Evolutionary conservation across 495 filamentous ascomycete genomes (phyloP), one percentile per base, ranked within the genome.

Genomic region (Parmelia sp.): DNA sequence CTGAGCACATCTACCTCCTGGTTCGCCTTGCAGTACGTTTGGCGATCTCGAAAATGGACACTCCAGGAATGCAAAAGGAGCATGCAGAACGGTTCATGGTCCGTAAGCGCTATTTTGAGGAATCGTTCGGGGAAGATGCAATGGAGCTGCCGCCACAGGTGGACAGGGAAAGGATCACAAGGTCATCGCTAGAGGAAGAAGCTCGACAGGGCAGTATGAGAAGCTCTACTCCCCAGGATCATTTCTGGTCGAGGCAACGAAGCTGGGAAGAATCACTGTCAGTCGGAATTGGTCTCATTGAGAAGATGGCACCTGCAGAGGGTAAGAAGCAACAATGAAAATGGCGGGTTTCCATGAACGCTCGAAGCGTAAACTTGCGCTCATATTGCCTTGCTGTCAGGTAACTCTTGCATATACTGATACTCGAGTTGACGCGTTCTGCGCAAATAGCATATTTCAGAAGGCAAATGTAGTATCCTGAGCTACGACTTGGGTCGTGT

Each of bases 1-100:
- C 89, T 0, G 94, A 98, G 72, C 94, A 97, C 66, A 66, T 91
- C 2, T 97, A 93, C 68, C 79, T 98, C 27, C 77, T 84, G 3
- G 81, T 88, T 0, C 84, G 91, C 63, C 84, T 88, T 64, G 83
- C 77, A 0, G 88, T 96, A 1, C 82, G 86, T 36, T 76, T 82
- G 27, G 86, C 85, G 11, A 82, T 97, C 66, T 73, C 74, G n/a
- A 91, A 91, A 71, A 78, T 97, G 27, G 92, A 97, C 69, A 88
- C 84, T 8, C 90, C 91, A 0, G 92, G 92, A 23, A 75, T 92
- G 47, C 86, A 89, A 68, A 90, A 91, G 73, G 91, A 94, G 74
- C 83, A 88, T 7, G 79, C 83, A 0, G 89, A 94, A 71, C 78
- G 88, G 29, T 96, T 87, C 69, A 66, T 84, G 44, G 79, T 93